Evolutionary conservation across 805 yeast genomes (phyloP), one percentile per base, ranked within the genome.

Genomic region (Sugiyamaella chiloensis): DNA sequence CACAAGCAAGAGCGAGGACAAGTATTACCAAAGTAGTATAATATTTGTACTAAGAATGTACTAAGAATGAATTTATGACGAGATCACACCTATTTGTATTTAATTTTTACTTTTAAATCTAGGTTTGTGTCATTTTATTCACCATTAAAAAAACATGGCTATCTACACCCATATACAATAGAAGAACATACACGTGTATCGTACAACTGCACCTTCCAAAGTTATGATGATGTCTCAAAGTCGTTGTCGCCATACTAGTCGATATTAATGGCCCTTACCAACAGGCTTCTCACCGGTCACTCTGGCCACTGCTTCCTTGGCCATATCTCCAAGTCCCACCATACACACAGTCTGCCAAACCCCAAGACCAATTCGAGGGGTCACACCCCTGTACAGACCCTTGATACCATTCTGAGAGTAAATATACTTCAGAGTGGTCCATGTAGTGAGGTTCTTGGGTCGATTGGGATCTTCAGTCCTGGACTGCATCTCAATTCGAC

Each of bases 261-360:
- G 30, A 11, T 19, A n/a, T 53, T 55, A 65, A 48, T 66, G 69
- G 31, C 69, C 69, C 50, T 52, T 59, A 17, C 66, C 77, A 39
- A 58, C 72, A 37, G 85, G 84, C 40, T 57, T 62, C 55, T 80
- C 80, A 44, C 86, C 86, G 4, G 87, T 80, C 51, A 82, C 47
- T 48, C 67, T 74, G 26, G 75, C 87, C 44, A 84, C 84, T 48
- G 74, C 73, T 47, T 83, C 88, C 66, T 80, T 84, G 27, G 89
- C 89, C 69, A 89, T 87, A 64, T 93, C 99, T 66, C 98, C 99
- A 57, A 93, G 81, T 9, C 96, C 96, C 51, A 91, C 98, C 98
- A 91, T 91, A 68, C 95, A 91, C 40, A 91, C 88, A 2, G 98
- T 91, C 74, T 93, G 99, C 97, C 98, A 93, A 54, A 91, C 84